These are phyloP conservation scores for Calocybe gangraenosa DNA, from an alignment of 768 basidiomycete species.

Conservation along the genomic window DNA sequence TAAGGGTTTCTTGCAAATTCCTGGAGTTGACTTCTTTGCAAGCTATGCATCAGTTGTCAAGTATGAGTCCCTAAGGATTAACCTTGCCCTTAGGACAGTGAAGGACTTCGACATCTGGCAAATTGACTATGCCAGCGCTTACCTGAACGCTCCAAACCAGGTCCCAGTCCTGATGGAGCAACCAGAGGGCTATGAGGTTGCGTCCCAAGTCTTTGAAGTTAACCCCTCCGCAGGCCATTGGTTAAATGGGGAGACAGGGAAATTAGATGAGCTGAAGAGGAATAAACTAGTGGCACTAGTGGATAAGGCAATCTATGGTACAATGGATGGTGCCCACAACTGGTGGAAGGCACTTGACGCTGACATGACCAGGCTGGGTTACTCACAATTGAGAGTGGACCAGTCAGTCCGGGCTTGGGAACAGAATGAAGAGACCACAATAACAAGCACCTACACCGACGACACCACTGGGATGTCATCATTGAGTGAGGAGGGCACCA, in stretches of 20 bases:
- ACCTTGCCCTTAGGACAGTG: not conserved
- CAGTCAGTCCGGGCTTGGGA: conserved; percentile 10
- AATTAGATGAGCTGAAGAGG: not conserved
- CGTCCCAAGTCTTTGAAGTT: conserved; percentile 3
- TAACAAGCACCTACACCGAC: conserved; percentile 10
- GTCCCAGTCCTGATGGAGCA: not conserved
- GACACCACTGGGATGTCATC: conserved; percentile 1
- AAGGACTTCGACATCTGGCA: conserved; percentile 22
- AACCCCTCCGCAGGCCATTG: not conserved
- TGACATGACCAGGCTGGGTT: conserved; percentile 7
- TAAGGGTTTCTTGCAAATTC: conserved; percentile 5
- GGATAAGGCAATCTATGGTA: conserved; percentile 1
- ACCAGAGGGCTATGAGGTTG: not conserved
- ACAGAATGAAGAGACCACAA: conserved; percentile 8
- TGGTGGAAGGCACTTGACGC: conserved; percentile 1
- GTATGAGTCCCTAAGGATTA: conserved; percentile 5
- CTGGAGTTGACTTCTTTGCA: conserved; percentile 25
- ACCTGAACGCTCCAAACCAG: conserved; percentile 9
- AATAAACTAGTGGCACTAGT: conserved; percentile 10
- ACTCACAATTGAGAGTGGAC: conserved; percentile 14
- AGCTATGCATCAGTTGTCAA: conserved; percentile 10
- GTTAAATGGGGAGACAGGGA: not conserved
- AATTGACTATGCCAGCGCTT: conserved; percentile 19
- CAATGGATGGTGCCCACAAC: conserved; percentile 6
- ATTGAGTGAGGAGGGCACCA: not conserved